phyloP scores from a whole-genome alignment of 2,329 filamentous ascomycete genomes.

The Fusarium mundagurra region DNA sequence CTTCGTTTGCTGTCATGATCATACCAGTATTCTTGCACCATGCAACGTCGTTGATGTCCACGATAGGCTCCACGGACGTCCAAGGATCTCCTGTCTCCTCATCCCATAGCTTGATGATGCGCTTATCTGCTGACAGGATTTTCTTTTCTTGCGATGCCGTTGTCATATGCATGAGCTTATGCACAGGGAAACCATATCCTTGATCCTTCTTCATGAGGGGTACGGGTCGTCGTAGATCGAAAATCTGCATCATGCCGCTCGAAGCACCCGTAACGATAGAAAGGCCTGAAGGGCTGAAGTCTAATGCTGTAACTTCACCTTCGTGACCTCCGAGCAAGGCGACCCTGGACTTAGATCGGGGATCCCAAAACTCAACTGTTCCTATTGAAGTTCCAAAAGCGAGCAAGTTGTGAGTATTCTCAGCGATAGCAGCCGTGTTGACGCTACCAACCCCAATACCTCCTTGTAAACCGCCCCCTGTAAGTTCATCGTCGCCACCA shows the following conservation, averaged over 20 bases:
- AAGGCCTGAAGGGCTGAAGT: conserved; percentile 85
- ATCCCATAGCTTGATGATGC: conserved; percentile 98
- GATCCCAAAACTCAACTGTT: conserved; percentile 98
- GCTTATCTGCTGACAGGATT: conserved; percentile 90
- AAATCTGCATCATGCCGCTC: conserved; percentile 86
- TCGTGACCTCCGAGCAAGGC: conserved; percentile 77
- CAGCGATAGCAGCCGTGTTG: conserved; percentile 86
- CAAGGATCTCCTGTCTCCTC: conserved; percentile 83
- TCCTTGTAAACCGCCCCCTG: conserved; percentile 83
- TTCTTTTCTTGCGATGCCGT: conserved; percentile 82
- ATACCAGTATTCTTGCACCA: conserved; percentile 95
- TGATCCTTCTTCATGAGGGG: conserved; percentile 93
- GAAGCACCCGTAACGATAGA: conserved; percentile 89
- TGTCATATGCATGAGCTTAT: conserved; percentile 80
- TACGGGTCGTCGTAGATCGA: conserved; percentile 88
- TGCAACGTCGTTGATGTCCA: conserved; percentile 93
- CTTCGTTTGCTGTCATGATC: conserved; percentile 96
- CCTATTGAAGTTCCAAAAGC: conserved; percentile 94
- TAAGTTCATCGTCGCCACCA: conserved; percentile 79
- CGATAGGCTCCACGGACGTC: conserved; percentile 94
- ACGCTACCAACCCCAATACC: conserved; percentile 87
- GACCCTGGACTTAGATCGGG: conserved; percentile 82
- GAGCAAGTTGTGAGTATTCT: conserved; percentile 87
- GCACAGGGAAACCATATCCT: conserved; percentile 91
- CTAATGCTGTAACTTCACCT: conserved; percentile 84